phyloP scores from a whole-genome alignment of 2,329 filamentous ascomycete genomes.

The Cadophora gregata region DNA sequence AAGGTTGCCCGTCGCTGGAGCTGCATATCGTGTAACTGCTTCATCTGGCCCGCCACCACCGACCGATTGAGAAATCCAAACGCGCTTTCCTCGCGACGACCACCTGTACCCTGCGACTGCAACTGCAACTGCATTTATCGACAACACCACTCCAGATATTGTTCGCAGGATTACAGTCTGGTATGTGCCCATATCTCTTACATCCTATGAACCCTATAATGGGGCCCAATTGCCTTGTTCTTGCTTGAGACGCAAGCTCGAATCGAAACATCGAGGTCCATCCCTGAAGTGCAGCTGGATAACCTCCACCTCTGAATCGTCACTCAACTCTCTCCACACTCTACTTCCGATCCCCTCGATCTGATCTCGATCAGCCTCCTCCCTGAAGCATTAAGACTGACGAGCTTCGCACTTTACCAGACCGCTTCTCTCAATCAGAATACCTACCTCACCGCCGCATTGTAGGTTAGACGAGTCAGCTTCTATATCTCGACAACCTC shows the following conservation, averaged over 20 bases:
- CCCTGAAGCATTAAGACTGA: conserved; percentile 18
- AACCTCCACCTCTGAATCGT: conserved; percentile 18
- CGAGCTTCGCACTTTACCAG: conserved; percentile 22
- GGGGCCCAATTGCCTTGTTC: conserved; percentile 15
- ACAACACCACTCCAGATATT: conserved; percentile 6
- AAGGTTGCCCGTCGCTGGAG: not conserved
- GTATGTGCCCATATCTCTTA: conserved; percentile 27
- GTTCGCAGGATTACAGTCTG: conserved; percentile 19
- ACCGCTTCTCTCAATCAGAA: conserved; percentile 20
- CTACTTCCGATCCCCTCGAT: conserved; percentile 14
- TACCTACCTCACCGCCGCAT: conserved; percentile 26
- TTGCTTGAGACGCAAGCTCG: conserved; percentile 4
- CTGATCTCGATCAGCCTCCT: not conserved
- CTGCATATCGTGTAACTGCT: conserved; percentile 19
- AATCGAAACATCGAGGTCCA: conserved; percentile 20
- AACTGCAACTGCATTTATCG: conserved; percentile 4
- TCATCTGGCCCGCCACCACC: conserved; percentile 1
- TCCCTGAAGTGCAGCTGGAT: conserved; percentile 22
- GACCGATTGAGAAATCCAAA: conserved; percentile 20
- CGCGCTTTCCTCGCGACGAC: conserved; percentile 26
- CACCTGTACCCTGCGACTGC: conserved; percentile 6
- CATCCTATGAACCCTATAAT: conserved; percentile 19
- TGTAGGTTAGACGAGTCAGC: conserved; percentile 24
- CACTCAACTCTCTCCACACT: conserved; percentile 3
- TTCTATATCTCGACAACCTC: conserved; percentile 29